Evolutionary conservation across 345 rosid species (phyloP), one percentile per base, ranked within the genome.

Genomic region (Toxicodendron radicans): DNA sequence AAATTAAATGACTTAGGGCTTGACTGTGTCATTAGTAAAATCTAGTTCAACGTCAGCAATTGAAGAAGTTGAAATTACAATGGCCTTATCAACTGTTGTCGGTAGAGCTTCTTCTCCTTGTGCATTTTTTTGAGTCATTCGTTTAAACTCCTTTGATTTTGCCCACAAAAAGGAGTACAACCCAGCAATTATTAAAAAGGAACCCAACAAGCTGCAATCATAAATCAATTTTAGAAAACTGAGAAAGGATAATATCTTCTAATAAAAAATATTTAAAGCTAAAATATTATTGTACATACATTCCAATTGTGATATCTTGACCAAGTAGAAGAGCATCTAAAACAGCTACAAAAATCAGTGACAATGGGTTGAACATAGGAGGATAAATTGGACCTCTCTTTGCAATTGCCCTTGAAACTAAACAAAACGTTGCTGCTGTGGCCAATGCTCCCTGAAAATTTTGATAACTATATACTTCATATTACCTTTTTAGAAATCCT

Each of bases 301-400:
- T 76, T 66, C 87, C 89, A 14, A 80, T 68, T 20, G 67, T 70
- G 71, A 87, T 77, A 0, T 64, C 45, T n/a, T 72, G 57, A 16
- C 85, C 84, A 3, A 87, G 76, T 18, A 87, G 0, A 8, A 84
- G 69, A 66, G 85, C 81, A 48, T 80, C 87, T 12, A 76, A 75
- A 12, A 88, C 11, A 18, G 83, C 65, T n/a, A 84, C 79, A 53
- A 88, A 85, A 21, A 85, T 73, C 2, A 85, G 75, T 3, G 83
- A 48, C 53, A 88, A 60, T 0, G 89, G 91, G 27, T 84, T 85
- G 76, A 88, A 88, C 89, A 87, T 88, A 0, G 91, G 38, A 7
- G 89, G 86, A 65, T 80, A 88, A 62, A 84, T 79, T 5, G 88
- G 91, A 23, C 89, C 92, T 64, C 80, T 79, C 32, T 62, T 80